Base-by-base conservation (phyloP, 1,139 yeast species). In the Magnusiomyces suaveolens region DNA sequence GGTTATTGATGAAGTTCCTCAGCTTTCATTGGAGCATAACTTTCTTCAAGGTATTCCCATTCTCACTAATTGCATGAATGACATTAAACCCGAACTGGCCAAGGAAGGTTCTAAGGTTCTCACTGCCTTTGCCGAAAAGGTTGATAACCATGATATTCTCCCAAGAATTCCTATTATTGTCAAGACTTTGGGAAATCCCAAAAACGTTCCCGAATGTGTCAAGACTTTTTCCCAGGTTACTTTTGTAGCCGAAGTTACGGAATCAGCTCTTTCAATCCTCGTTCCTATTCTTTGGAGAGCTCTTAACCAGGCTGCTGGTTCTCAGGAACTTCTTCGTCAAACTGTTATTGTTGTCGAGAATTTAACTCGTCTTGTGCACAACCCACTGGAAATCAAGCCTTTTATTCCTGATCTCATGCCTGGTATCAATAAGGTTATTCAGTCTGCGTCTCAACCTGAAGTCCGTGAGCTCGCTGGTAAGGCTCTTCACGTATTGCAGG, bases 181-280 rank as follows among this genome's bases (percentile, higher is more conserved):
- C 52, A 86, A 84, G 59, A 92, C 97, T 52, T 78, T 92, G 69
- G 88, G 95, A 52, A 87, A 92, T 67, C 97, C 97, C 49, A 78
- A 77, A 61, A 86, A 85, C 67, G 95, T 90, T 52, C 86, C 96
- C 56, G 85, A 82, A 57, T 89, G 96, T 71, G 87, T 92, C 70
- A 87, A 86, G 71, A 82, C 90, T 52, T 78, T 92, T 60, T 85
- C 96, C 1, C 87, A 95, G 50, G 97, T 92, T 54, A 92, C 98
- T 0, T 92, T 92, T 70, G 98, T 92, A 52, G 96, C 98, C 51
- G 98, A 92, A 74, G 98, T 92, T 59, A 92, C 97, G 18, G 97
- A 90, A 72, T 95, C 97, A 6, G 94, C 96, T 6, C 77, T 92
- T 62, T 81, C 97, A 2, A 74, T 92, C 57, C 77, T 92, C 63